Base-by-base conservation (phyloP, 169 alveolate genomes). In the Sarcocystis neurona region DNA sequence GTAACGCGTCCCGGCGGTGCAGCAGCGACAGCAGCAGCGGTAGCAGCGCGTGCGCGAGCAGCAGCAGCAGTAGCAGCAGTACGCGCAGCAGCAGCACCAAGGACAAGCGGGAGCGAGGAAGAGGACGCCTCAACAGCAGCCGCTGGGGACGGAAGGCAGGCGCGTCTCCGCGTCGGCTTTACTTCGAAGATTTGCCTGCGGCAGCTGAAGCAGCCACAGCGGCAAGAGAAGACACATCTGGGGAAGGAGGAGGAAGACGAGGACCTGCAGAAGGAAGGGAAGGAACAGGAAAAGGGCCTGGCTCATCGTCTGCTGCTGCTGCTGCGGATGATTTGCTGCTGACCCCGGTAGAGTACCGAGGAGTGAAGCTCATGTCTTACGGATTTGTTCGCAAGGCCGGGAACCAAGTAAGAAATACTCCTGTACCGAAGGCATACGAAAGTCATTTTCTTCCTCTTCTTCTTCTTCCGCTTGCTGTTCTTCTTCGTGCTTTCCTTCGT, bases 361-460 rank as follows among this genome's bases (percentile, higher is more conserved):
- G 98, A 79, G 96, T 97, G 44, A 95, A 97, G 89, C 87, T 97
- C 72, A 97, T 97, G 98, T 94, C 97, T n/a, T 97, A 96, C 92
- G 99, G 99, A 0, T 97, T 91, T 90, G 95, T 96, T 27, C 77
- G 92, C n/a, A 93, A 94, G 68, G 93, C 94, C 85, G 94, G 93
- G 56, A 91, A 90, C 34, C 92, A 89, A 53, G 92, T 80, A 46
- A 60, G 90, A n/a, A n/a, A n/a, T n/a, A n/a, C n/a, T n/a, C n/a
- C n/a, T n/a, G n/a, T n/a, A n/a, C n/a, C n/a, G n/a, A n/a, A n/a
- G n/a, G n/a, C n/a, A n/a, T n/a, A n/a, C n/a, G n/a, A n/a, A n/a
- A n/a, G n/a, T n/a, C n/a, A n/a, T n/a, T n/a, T n/a, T n/a, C n/a
- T 70, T 39, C 27, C 18, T 20, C 27, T 39, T 70, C 79, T 70